Conservation (phyloP, 2,329 filamentous ascomycete species). For the Arthrobotrys sphaeroides region DNA sequence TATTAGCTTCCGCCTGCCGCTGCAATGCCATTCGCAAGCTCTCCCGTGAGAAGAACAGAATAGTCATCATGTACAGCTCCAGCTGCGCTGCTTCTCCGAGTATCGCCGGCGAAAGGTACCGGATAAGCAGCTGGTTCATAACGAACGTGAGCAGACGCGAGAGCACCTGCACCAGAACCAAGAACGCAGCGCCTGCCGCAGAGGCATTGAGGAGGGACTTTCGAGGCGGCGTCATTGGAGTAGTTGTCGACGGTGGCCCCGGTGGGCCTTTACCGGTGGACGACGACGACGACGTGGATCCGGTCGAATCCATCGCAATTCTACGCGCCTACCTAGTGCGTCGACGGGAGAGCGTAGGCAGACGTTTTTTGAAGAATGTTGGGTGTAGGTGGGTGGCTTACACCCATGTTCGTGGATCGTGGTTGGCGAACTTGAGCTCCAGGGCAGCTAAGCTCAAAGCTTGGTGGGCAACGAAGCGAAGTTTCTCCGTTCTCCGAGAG, state of each 20-base stretch:
- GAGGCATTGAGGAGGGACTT: conserved; percentile 60
- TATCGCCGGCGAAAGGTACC: conserved; percentile 83
- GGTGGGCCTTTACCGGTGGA: conserved; percentile 3
- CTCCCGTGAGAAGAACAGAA: conserved; percentile 94
- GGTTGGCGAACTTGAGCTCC: conserved; percentile 21
- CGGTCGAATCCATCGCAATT: conserved; percentile 17
- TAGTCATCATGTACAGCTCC: conserved; percentile 89
- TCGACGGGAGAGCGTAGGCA: background rate
- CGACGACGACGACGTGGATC: too few relatives aligned
- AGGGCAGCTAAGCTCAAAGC: background rate
- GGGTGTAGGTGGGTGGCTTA: conserved; percentile 2
- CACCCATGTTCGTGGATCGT: conserved; percentile 17
- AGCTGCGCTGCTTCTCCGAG: conserved; percentile 88
- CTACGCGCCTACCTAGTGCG: background rate
- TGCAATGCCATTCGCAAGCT: conserved; percentile 91
- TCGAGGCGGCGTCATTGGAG: background rate
- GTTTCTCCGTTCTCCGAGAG: conserved; percentile 32
- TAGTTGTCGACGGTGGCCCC: conserved; percentile 5
- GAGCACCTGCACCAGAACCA: conserved; percentile 85
- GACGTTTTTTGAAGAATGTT: background rate
- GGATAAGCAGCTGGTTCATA: conserved; percentile 89
- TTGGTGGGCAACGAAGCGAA: conserved; percentile 6
- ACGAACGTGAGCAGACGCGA: conserved; percentile 90
- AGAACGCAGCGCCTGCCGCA: conserved; percentile 79
- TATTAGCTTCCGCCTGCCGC: conserved; percentile 68